These are phyloP conservation scores for Meira miltonrushii DNA, from an alignment of 1,284 basidiomycete genomes.

Conservation along the genomic window DNA sequence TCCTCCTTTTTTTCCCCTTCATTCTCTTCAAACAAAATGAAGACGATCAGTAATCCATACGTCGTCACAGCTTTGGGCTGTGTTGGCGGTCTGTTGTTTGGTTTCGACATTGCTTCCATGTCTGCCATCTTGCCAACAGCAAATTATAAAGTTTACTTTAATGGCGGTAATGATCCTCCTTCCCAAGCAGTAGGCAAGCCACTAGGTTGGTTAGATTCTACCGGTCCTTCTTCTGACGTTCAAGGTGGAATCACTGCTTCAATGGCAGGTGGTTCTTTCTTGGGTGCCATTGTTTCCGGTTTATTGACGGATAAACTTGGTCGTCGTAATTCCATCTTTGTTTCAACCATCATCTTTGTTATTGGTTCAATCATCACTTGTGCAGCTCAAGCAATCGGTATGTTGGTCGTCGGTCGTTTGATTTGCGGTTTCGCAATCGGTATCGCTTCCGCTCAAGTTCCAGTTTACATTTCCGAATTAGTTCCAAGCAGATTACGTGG, in stretches of 20 bases:
- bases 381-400: conserved; percentile 28
- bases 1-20: neutral
- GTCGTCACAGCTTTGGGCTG: conserved; percentile 24
- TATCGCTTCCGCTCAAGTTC: conserved; percentile 27
- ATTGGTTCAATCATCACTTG: conserved; percentile 27
- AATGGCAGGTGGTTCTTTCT: conserved; percentile 30
- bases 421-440: conserved; percentile 25
- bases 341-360: conserved; percentile 31
- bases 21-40: conserved; percentile 11
- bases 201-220: conserved; percentile 16
- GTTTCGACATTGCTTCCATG: conserved; percentile 24
- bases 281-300: conserved; percentile 29
- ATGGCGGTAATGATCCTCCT: neutral
- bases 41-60: conserved; percentile 26
- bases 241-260: conserved; percentile 32
- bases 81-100: conserved; percentile 28
- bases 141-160: conserved; percentile 27
- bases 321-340: conserved; percentile 22
- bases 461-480: conserved; percentile 26
- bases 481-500: conserved; percentile 23
- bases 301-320: conserved; percentile 25
- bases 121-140: conserved; percentile 19
- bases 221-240: conserved; percentile 15
- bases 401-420: conserved; percentile 30
- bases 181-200: conserved; percentile 5